These are phyloP conservation scores for Aurinia saxatilis DNA, from an alignment of 345 rosid genomes.

Conservation along the genomic window DNA sequence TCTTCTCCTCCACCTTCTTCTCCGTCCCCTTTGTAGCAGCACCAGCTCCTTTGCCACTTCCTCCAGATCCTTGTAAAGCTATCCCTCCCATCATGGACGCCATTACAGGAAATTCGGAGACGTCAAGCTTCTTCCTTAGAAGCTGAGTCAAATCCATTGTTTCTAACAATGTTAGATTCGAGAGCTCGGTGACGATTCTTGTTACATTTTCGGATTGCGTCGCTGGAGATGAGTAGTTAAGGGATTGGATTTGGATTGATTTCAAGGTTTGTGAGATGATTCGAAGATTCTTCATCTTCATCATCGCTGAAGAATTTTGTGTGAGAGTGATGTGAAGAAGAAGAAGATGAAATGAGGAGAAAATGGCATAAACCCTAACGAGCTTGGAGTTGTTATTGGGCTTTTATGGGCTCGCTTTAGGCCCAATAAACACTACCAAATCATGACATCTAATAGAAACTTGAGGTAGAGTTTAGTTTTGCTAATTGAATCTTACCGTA, in stretches of 20 bases:
- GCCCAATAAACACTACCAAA: no score
- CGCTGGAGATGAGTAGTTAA: slow-evolving; percentile 14
- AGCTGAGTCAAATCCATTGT: slow-evolving; percentile 61
- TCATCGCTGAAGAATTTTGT: slow-evolving; percentile 32
- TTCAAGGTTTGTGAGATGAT: slow-evolving; percentile 28
- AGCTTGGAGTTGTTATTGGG: slow-evolving; percentile 4
- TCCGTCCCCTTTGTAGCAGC: slow-evolving; percentile 37
- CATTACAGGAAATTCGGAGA: slow-evolving; percentile 75
- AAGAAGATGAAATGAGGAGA: neutral
- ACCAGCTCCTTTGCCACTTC: slow-evolving; percentile 28
- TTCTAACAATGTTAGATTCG: slow-evolving; percentile 70
- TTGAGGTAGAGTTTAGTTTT: no score
- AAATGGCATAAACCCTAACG: slow-evolving; percentile 25
- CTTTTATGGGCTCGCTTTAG: neutral
- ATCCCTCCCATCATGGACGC: slow-evolving; percentile 91
- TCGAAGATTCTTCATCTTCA: slow-evolving; percentile 41
- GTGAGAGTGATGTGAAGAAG: neutral
- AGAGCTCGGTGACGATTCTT: slow-evolving; percentile 54
- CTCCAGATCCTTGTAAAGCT: slow-evolving; percentile 46
- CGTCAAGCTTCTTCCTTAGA: slow-evolving; percentile 50
- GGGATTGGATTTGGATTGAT: slow-evolving; percentile 16
- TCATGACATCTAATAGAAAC: no score
- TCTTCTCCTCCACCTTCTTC: slow-evolving; percentile 58
- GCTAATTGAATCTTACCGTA: no score
- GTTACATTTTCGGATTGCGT: slow-evolving; percentile 44